Base-by-base conservation (phyloP, 805 yeast genomes). In the Cyberlindnera xylosilytica region DNA sequence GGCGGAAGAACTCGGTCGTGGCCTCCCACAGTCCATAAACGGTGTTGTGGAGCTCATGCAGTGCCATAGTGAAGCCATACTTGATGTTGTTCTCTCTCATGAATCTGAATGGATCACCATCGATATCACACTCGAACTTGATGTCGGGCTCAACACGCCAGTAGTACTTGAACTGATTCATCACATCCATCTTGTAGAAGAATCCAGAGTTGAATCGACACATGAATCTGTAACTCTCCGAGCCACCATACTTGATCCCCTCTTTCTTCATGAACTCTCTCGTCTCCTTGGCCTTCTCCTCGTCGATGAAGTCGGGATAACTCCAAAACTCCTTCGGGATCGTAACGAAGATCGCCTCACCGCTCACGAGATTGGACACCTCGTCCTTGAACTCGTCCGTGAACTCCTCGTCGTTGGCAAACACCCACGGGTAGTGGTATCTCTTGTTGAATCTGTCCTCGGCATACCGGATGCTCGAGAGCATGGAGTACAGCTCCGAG, bases 101-200 rank as follows among this genome's bases (percentile, higher is more conserved):
- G 51, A 66, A 68, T 41, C 64, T 69, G 65, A 85, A 85, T 18
- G 81, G 74, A 57, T 84, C 91, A 45, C 74, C 68, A 45, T 76
- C 69, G 18, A 81, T 64, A 58, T 82, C 82, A 66, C 91, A 84
- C 49, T 60, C 70, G 41, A 79, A 65, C 36, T 70, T 65, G 38
- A 81, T 77, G 38, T 79, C 82, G 11, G 89, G 88, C 62, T 83
- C 91, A 32, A 84, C 82, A 45, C 91, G 69, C 91, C 90, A 83
- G 58, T 79, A 83, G 58, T 79, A 86, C 34, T 73, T 76, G 61
- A 81, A 82, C n/a, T 72, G 68, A 39, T 65, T 59, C 60, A 87
- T 60, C 37, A 79, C 64, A 38, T 74, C 73, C 56, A 83, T 83
- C 39, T 74, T 65, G 62, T 73, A 81, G 62, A 86, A 83, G 51